These are phyloP conservation scores for Manihot esculenta DNA, from an alignment of 441 rosid species.

Conservation along the genomic window DNA sequence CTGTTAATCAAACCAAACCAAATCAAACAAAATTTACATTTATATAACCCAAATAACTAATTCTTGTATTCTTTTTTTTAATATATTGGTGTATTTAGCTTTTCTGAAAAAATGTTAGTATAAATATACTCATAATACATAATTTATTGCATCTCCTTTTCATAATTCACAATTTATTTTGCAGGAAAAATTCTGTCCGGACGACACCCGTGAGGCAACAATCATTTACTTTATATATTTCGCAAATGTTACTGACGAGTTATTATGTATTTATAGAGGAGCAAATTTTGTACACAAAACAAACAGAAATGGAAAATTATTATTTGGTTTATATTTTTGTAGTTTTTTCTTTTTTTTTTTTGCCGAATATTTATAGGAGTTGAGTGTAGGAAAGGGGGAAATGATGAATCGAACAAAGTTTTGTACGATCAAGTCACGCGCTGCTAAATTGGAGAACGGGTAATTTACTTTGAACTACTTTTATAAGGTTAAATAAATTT, in stretches of 20 bases:
- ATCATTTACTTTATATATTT: background rate
- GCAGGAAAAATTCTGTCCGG: conserved; percentile 5
- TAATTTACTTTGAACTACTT: too few relatives aligned
- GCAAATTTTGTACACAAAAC: background rate
- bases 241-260: background rate
- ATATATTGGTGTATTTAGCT: too few relatives aligned
- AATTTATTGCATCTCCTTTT: background rate
- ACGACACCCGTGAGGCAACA: background rate
- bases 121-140: background rate
- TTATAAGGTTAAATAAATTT: too few relatives aligned
- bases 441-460: background rate
- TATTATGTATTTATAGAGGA: background rate
- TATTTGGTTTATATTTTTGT: too few relatives aligned
- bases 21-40: too few relatives aligned
- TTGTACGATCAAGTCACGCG: background rate
- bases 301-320: too few relatives aligned
- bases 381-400: background rate
- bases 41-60: too few relatives aligned
- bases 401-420: background rate
- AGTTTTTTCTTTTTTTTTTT: too few relatives aligned
- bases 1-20: too few relatives aligned
- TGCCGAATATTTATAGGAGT: background rate
- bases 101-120: background rate
- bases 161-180: background rate
- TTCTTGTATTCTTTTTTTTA: too few relatives aligned